phyloP scores from a whole-genome alignment of 257 asterid species.

The Parsonsia alboflavescens region DNA sequence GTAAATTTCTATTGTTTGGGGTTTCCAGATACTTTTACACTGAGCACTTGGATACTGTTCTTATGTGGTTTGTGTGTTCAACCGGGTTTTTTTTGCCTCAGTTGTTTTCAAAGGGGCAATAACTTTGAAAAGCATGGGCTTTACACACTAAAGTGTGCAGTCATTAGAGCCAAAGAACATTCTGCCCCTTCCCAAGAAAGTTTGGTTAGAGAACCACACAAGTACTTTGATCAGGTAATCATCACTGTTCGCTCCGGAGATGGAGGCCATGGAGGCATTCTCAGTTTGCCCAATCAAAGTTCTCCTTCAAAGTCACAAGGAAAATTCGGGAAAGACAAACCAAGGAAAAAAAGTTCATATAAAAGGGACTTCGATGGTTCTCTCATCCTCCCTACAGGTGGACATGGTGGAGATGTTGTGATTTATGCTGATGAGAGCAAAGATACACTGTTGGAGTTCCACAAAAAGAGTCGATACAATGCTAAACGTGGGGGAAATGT shows the following conservation, averaged over 20 bases:
- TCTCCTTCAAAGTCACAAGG: slow-evolving; percentile 47
- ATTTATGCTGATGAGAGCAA: slow-evolving; percentile 76
- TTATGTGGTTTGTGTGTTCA: neutral
- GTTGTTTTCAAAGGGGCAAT: slow-evolving; percentile 24
- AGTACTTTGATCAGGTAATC: slow-evolving; percentile 79
- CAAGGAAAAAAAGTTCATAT: slow-evolving; percentile 43
- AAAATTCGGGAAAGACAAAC: slow-evolving; percentile 52
- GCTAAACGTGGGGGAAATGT: slow-evolving; percentile 98
- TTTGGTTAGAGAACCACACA: slow-evolving; percentile 64
- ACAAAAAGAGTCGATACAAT: slow-evolving; percentile 48
- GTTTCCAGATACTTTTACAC: neutral
- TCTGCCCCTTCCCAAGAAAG: slow-evolving; percentile 50
- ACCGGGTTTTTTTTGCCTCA: slow-evolving; percentile 6
- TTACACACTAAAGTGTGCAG: slow-evolving; percentile 29
- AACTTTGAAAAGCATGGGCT: slow-evolving; percentile 16
- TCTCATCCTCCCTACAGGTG: slow-evolving; percentile 80
- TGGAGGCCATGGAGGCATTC: slow-evolving; percentile 87
- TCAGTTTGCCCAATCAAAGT: slow-evolving; percentile 51
- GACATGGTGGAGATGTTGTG: slow-evolving; percentile 82
- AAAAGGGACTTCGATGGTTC: slow-evolving; percentile 96
- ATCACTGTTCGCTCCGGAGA: slow-evolving; percentile 88
- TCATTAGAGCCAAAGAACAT: slow-evolving; percentile 46
- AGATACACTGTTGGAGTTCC: slow-evolving; percentile 81
- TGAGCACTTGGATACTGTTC: neutral
- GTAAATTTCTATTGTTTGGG: neutral